Conservation (phyloP, 345 rosid species). For the Lepidium aucheri region DNA sequence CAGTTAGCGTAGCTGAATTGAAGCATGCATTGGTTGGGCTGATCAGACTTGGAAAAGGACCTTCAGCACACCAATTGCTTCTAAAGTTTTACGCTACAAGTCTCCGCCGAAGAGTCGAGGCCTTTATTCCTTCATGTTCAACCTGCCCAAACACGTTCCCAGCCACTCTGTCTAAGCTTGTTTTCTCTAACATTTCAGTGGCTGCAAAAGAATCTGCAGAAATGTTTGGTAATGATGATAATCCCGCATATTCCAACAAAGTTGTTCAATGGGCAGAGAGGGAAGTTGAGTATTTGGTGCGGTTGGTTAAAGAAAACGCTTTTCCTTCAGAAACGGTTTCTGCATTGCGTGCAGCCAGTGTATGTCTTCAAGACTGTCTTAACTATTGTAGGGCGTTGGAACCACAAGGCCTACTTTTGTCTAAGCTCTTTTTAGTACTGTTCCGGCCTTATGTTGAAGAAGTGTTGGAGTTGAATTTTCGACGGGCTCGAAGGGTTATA, state of each 20-base stretch:
- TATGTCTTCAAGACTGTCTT: conserved; percentile 77
- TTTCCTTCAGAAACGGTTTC: conserved; percentile 67
- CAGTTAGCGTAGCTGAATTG: conserved; percentile 37
- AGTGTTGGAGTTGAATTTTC: conserved; percentile 80
- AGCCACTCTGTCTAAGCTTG: conserved; percentile 61
- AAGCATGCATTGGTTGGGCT: conserved; percentile 55
- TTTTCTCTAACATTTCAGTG: conserved; percentile 61
- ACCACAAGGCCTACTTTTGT: conserved; percentile 67
- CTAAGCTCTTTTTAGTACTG: conserved; percentile 82
- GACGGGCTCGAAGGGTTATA: conserved; percentile 66
- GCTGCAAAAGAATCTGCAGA: conserved; percentile 66
- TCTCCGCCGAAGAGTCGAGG: conserved; percentile 58
- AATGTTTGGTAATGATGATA: conserved; percentile 87
- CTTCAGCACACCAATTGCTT: conserved; percentile 68
- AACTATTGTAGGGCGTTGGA: conserved; percentile 71
- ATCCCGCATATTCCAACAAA: conserved; percentile 74
- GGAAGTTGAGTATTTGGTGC: conserved; percentile 77
- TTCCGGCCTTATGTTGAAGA: conserved; percentile 81
- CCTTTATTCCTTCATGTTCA: conserved; percentile 64
- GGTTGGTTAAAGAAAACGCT: conserved; percentile 76
- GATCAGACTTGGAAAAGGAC: conserved; percentile 80
- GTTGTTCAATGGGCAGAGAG: conserved; percentile 95
- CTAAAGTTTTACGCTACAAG: conserved; percentile 45
- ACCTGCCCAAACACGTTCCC: conserved; percentile 72
- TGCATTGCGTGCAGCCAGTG: conserved; percentile 71